phyloP scores from a whole-genome alignment of 1,284 basidiomycete species.

The Flammula alnicola region DNA sequence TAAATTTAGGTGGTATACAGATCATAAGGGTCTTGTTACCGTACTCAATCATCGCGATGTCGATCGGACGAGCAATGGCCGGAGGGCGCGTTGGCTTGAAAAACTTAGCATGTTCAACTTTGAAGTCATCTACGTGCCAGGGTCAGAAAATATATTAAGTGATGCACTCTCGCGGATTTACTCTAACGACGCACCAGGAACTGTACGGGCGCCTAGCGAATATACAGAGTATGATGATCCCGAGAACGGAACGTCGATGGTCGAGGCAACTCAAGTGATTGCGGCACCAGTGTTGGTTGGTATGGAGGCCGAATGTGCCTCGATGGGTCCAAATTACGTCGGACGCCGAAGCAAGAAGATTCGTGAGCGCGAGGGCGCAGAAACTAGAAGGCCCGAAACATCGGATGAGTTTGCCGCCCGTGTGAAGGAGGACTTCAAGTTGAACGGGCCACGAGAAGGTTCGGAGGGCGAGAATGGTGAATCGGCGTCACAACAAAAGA shows the following conservation, averaged over 20 bases:
- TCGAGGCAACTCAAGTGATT: too few species aligned
- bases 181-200: slow-evolving; percentile 25
- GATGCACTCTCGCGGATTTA: slow-evolving; percentile 32
- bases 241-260: too few species aligned
- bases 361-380: not conserved
- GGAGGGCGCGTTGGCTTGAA: slow-evolving; percentile 44
- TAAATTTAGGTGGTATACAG: slow-evolving; percentile 38
- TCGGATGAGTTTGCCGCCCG: slow-evolving; percentile 19
- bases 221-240: slow-evolving; percentile 33
- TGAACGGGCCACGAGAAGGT: slow-evolving; percentile 12
- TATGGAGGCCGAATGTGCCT: not conserved
- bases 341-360: not conserved
- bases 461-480: too few species aligned
- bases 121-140: slow-evolving; percentile 31
- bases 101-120: slow-evolving; percentile 35
- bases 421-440: slow-evolving; percentile 14
- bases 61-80: too few species aligned
- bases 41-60: slow-evolving; percentile 37
- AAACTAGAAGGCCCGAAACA: slow-evolving; percentile 22
- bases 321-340: not conserved
- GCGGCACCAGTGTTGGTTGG: slow-evolving; percentile 21
- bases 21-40: slow-evolving; percentile 40
- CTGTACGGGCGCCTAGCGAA: slow-evolving; percentile 22
- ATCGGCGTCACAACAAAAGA: not conserved
- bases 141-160: slow-evolving; percentile 31